These are phyloP conservation scores for Amauroascus verrucosus DNA, from an alignment of 2,329 filamentous ascomycete species.

Conservation along the genomic window DNA sequence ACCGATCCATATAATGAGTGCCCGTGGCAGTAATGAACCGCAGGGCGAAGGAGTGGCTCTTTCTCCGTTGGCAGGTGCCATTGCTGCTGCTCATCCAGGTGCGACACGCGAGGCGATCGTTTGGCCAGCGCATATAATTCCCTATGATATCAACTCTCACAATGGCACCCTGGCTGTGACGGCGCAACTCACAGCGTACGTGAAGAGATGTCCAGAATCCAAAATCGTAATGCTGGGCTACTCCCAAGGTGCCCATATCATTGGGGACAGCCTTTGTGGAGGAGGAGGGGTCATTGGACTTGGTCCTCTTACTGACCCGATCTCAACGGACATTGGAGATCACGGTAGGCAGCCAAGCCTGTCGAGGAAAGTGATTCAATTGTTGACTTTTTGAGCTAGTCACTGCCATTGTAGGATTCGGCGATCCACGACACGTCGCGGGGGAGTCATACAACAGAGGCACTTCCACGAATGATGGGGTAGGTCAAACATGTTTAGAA, in stretches of 20 bases:
- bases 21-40: conserved; percentile 8
- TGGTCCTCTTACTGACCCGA: not conserved
- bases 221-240: conserved; percentile 14
- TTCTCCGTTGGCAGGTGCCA: not conserved
- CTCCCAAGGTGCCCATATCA: conserved; percentile 14
- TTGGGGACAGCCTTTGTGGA: conserved; percentile 12
- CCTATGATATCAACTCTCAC: conserved; percentile 10
- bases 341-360: conserved; percentile 1
- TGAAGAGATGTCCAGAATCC: conserved; percentile 4
- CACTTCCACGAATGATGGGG: conserved; percentile 7
- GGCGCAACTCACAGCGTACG: conserved; percentile 8
- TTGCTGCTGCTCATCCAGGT: not conserved
- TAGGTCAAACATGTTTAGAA: conserved; percentile 8
- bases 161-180: conserved; percentile 6
- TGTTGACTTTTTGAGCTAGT: conserved; percentile 2
- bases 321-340: conserved; percentile 1
- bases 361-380: not conserved
- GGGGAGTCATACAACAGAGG: conserved; percentile 8
- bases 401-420: conserved; percentile 9
- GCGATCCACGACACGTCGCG: conserved; percentile 8
- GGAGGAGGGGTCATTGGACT: conserved; percentile 1
- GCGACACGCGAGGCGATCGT: conserved; percentile 4
- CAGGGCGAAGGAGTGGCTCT: conserved; percentile 8
- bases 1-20: conserved; percentile 12
- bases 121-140: conserved; percentile 11